phyloP scores from a whole-genome alignment of 1,284 basidiomycete species.

The Apiotrichum laibachii region DNA sequence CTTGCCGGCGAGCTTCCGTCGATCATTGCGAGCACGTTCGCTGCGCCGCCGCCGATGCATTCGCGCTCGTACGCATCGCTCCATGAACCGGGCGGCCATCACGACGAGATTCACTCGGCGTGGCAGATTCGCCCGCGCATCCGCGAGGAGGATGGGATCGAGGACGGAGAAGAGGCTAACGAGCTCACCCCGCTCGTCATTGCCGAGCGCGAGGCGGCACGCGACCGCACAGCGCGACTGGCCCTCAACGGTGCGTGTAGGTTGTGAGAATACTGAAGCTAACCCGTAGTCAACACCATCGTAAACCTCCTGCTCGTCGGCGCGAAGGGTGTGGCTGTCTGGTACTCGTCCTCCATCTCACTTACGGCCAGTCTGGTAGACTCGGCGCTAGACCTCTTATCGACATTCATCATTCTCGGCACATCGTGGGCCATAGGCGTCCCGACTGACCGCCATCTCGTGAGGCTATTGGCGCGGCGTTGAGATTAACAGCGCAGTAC shows the following conservation, averaged over 20 bases:
- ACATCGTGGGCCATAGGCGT: constrained; percentile 49
- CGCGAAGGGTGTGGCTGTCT: constrained; percentile 56
- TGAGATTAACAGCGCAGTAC: constrained; percentile 29
- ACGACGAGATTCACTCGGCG: constrained; percentile 14
- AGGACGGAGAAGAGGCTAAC: constrained; percentile 10
- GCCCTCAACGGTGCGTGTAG: constrained; percentile 42
- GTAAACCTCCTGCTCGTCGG: constrained; percentile 56
- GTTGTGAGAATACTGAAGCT: not conserved
- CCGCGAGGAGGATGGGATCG: constrained; percentile 6
- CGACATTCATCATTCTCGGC: constrained; percentile 53
- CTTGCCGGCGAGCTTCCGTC: constrained; percentile 46
- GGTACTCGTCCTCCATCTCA: constrained; percentile 58
- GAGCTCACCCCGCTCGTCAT: constrained; percentile 33
- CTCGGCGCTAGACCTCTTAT: constrained; percentile 57
- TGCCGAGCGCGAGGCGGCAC: constrained; percentile 30
- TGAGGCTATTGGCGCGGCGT: constrained; percentile 9
- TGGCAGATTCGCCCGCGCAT: constrained; percentile 22
- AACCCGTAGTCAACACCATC: constrained; percentile 45
- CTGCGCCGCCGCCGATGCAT: not conserved
- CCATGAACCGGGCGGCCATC: not conserved
- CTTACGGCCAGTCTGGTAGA: constrained; percentile 58
- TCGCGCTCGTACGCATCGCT: not conserved
- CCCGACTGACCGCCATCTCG: constrained; percentile 39
- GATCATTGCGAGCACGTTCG: constrained; percentile 44
- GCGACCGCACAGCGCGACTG: constrained; percentile 40